Evolutionary conservation across 2,329 filamentous ascomycete species (phyloP), one percentile per base, ranked within the genome.

Genomic region (Colletotrichum theobromicola): DNA sequence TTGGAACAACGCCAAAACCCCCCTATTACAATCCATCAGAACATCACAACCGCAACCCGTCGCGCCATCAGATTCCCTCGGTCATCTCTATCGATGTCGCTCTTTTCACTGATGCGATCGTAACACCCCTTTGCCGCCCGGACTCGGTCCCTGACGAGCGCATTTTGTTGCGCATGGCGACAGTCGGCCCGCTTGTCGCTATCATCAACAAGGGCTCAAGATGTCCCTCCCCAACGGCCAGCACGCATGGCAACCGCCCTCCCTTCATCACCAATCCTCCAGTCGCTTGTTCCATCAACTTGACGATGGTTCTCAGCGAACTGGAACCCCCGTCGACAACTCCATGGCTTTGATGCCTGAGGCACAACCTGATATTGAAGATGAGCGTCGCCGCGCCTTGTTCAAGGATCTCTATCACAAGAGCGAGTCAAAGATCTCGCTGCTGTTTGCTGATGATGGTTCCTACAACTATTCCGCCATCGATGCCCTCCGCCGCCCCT

Each of bases 351-450:
- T 88, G 88, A 85, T 91, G 88, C 90, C 90, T 89, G 90, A 92
- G 89, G 88, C 90, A 89, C 85, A 88, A 77, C 78, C 83, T 75
- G 89, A 92, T 84, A 86, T 88, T 80, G 88, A 93, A 80, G 93
- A 95, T 64, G 94, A 96, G 82, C 90, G 91, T 79, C 90, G 92
- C 82, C 93, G 94, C 84, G 89, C 91, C 80, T 88, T 93, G 81
- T 97, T 98, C 84, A 91, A 92, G 82, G 92, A 95, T 72, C 87
- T 96, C 70, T 98, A 94, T 88, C 91, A 91, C 81, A 91, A 91
- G 83, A 93, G 91, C 79, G 95, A 98, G 85, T 90, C 91, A 79
- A 93, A 92, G 84, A 93, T 98, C 80, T 90, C 92, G 76, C 87
- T 91, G 55, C 87, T 98, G n/a, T 97, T 98, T 82, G 81, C 85